Evolutionary conservation across 805 yeast species (phyloP).

Genomic region (Gaillardinia entomophila): DNA sequence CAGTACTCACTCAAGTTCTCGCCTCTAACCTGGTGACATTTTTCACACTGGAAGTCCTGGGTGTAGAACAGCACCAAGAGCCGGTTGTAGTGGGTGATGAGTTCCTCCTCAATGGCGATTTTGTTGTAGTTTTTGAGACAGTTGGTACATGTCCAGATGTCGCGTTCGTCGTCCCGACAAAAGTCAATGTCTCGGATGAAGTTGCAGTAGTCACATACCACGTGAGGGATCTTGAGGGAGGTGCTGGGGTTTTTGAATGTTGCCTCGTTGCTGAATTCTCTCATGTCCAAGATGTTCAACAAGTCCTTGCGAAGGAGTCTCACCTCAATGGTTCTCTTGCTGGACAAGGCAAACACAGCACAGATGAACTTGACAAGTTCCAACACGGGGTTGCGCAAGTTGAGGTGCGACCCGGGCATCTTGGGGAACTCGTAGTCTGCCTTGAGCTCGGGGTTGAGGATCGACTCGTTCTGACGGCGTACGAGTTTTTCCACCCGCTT

Average conservation of each 20-base stretch:
- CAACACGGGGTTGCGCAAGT: constrained; percentile 62
- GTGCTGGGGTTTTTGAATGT: constrained; percentile 71
- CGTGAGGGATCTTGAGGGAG: constrained; percentile 56
- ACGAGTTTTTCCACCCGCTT: constrained; percentile 62
- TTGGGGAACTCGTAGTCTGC: constrained; percentile 68
- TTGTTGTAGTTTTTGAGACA: constrained; percentile 64
- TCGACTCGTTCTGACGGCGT: constrained; percentile 67
- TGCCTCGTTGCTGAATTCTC: constrained; percentile 78
- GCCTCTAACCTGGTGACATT: constrained; percentile 64
- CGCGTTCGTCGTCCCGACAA: constrained; percentile 56
- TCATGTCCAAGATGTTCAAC: constrained; percentile 65
- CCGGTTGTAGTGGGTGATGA: constrained; percentile 60
- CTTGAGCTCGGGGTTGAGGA: constrained; percentile 56
- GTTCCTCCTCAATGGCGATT: constrained; percentile 69
- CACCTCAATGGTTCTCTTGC: constrained; percentile 62
- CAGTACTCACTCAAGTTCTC: constrained; percentile 72
- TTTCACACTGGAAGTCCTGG: constrained; percentile 79
- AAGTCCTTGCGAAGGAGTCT: constrained; percentile 71
- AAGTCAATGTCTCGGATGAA: constrained; percentile 72
- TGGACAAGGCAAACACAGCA: constrained; percentile 66
- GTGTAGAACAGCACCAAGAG: constrained; percentile 54
- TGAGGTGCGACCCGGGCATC: constrained; percentile 67
- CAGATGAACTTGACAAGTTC: constrained; percentile 73
- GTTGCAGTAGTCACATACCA: constrained; percentile 78
- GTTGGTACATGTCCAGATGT: constrained; percentile 57